Percentiles rank a stretch among this genome's conserved stretches.
These are phyloP conservation scores for Litsea cubeba DNA, from an alignment of 164 flowering plant species.

Conservation along the genomic window DNA sequence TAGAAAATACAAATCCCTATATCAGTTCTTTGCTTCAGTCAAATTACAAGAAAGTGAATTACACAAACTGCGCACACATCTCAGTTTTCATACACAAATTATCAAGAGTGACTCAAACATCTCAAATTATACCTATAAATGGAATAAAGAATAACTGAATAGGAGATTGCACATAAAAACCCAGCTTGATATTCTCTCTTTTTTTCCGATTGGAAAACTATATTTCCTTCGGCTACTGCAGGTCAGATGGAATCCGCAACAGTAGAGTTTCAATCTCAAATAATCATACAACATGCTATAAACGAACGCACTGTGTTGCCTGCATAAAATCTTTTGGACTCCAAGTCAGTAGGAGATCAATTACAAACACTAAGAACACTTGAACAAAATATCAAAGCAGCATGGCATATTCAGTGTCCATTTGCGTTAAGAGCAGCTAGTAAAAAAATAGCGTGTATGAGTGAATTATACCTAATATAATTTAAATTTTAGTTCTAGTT, in stretches of 20 bases:
- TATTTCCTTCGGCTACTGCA: too few relatives aligned
- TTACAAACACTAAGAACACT: too few relatives aligned
- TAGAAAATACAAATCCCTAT: not conserved
- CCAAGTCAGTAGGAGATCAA: too few relatives aligned
- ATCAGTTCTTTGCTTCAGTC: not conserved
- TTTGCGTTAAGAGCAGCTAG: not conserved
- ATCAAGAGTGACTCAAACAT: not conserved
- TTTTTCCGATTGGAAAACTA: not conserved
- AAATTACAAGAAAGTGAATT: not conserved
- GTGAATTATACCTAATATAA: too few relatives aligned
- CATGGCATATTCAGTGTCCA: not conserved
- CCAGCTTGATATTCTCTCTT: not conserved
- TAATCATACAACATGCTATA: not conserved
- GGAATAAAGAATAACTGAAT: not conserved
- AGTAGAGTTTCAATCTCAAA: not conserved
- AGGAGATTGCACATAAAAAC: not conserved
- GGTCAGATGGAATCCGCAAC: not conserved
- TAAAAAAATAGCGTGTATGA: too few relatives aligned
- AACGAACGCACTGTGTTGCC: not conserved
- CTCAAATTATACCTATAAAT: not conserved
- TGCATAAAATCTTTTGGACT: not conserved
- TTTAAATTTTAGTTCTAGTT: not conserved
- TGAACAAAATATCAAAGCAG: not conserved
- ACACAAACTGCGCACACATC: not conserved
- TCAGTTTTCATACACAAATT: not conserved